A percentile compares a stretch with the other conserved stretches of the same genome.
Evolutionary conservation across 2,329 filamentous ascomycete genomes (phyloP).

Genomic region (Nemania serpens): DNA sequence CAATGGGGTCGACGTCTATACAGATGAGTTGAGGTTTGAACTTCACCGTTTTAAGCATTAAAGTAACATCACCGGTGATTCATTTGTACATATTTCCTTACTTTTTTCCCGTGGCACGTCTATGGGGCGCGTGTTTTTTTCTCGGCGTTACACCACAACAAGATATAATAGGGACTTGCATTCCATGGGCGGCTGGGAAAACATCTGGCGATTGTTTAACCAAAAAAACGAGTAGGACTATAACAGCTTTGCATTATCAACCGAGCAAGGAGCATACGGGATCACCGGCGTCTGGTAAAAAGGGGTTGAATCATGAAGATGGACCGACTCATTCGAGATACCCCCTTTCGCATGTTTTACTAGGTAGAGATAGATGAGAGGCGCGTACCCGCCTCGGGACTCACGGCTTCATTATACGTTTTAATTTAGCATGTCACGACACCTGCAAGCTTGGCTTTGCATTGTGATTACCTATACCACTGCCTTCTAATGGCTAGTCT

Average conservation of each 20-base stretch:
- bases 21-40: not conserved
- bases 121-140: slow-evolving; percentile 5
- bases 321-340: slow-evolving; percentile 31
- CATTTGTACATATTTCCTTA: slow-evolving; percentile 6
- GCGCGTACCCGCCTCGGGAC: not conserved
- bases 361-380: slow-evolving; percentile 25
- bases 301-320: slow-evolving; percentile 19
- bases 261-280: slow-evolving; percentile 16
- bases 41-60: slow-evolving; percentile 1
- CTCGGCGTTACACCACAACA: slow-evolving; percentile 11
- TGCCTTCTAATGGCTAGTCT: no score
- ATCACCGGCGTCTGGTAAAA: slow-evolving; percentile 27
- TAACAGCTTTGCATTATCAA: slow-evolving; percentile 21
- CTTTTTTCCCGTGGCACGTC: slow-evolving; percentile 11
- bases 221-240: slow-evolving; percentile 8
- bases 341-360: slow-evolving; percentile 24
- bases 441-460: not conserved
- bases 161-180: slow-evolving; percentile 19
- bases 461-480: not conserved
- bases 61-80: not conserved
- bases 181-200: slow-evolving; percentile 20
- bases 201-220: slow-evolving; percentile 19
- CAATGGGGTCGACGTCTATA: not conserved
- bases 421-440: not conserved
- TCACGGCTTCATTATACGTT: not conserved